Evolutionary conservation across 805 yeast species (phyloP).

Genomic region (Debaryomyces prosopidis): DNA sequence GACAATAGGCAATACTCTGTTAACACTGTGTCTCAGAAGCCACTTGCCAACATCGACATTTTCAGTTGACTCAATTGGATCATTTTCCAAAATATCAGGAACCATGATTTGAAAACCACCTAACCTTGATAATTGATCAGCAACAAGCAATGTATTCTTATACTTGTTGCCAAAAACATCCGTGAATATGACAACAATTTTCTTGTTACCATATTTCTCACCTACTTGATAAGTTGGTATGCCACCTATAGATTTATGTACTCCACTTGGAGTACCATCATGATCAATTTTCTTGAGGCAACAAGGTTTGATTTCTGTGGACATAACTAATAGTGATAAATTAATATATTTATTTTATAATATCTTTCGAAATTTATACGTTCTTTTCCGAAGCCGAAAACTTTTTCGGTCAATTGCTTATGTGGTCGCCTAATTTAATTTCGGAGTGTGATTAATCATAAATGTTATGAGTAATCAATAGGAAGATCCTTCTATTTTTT

Average conservation of each 20-base stretch:
- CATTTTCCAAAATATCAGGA: conserved; percentile 32
- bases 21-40: conserved; percentile 55
- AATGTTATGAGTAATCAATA: no score
- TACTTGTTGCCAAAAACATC: conserved; percentile 30
- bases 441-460: no score
- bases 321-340: background rate
- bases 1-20: conserved; percentile 51
- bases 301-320: no score
- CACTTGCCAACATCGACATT: conserved; percentile 39
- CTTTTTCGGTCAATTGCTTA: background rate
- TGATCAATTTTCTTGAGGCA: no score
- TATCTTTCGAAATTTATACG: background rate
- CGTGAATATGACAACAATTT: conserved; percentile 24
- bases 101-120: conserved; percentile 22
- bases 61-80: conserved; percentile 13
- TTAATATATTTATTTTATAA: no score
- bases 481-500: background rate
- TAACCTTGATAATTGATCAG: conserved; percentile 21
- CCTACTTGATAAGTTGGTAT: conserved; percentile 30
- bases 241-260: conserved; percentile 20
- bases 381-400: background rate
- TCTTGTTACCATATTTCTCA: conserved; percentile 15
- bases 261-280: conserved; percentile 29
- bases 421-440: no score
- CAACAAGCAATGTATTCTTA: conserved; percentile 28